Evolutionary conservation across 108 stramenopile species (phyloP), one percentile per base, ranked within the genome.

Genomic region (Cylindrotheca fusiformis): DNA sequence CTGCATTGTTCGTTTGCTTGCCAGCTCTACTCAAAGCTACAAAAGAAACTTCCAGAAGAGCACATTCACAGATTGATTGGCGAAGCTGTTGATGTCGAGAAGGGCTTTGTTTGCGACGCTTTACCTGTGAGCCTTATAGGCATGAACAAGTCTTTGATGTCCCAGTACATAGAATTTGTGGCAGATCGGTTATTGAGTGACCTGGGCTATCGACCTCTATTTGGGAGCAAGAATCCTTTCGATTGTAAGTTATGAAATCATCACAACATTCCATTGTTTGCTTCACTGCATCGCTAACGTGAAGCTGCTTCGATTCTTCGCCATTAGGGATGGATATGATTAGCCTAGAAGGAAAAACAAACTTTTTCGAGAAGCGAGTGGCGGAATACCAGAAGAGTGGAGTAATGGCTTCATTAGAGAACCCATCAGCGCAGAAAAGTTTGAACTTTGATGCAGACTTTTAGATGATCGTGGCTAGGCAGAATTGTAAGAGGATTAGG

Each of bases 311-410:
- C 2, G 2, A 52, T 52, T 4, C n/a, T 23, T 31, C 65, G 0
- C 47, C 51, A 29, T 47, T 55, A 82, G 81, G 87, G 92, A 95
- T 97, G 96, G 94, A 95, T 32, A 85, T 94, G 85, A 95, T 95
- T 44, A 90, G 88, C 57, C 69, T 96, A 32, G 84, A 91, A 82
- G 98, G 98, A 25, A 98, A 98, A 74, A 98, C 98, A 6, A 98
- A 98, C 82, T 98, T 98, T 74, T 98, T 98, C 75, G 98, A 98
- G 69, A 98, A 98, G 76, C 67, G 98, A 62, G 98, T 98, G 2
- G 95, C 84, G 8, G 98, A 98, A 72, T 98, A 98, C 67, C 88
- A 93, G 71, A 98, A 97, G 75, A 90, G 88, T 57, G 97, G 97
- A 25, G 97, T 98, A 24, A 93, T 93, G 91, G 84, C 85, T 17